Percentiles rank a stretch among this genome's conserved stretches.
Evolutionary conservation across 345 rosid species (phyloP).

Genomic region (Aquilaria yunnanensis): DNA sequence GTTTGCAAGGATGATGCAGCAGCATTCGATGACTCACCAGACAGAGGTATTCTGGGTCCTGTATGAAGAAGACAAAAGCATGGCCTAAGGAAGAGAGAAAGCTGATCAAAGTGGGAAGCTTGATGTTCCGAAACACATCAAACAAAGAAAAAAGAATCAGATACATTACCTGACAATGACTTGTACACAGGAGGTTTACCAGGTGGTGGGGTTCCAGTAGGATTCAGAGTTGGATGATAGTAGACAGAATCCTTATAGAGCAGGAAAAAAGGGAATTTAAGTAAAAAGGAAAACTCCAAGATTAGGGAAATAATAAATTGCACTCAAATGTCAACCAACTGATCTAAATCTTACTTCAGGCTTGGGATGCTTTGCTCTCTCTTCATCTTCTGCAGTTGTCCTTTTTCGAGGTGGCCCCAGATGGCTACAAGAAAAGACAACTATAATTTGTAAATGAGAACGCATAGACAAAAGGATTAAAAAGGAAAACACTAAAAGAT

Average conservation of each 20-base stretch:
- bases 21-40: constrained; percentile 54
- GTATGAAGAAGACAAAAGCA: constrained; percentile 18
- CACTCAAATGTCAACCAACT: constrained; percentile 8
- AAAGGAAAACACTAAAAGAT: constrained; percentile 6
- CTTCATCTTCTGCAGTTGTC: constrained; percentile 83
- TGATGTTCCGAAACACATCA: not conserved
- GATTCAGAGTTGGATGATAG: constrained; percentile 93
- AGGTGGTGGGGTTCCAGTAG: constrained; percentile 98
- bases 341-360: constrained; percentile 61
- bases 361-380: constrained; percentile 64
- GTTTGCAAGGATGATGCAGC: constrained; percentile 50
- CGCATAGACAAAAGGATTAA: constrained; percentile 7
- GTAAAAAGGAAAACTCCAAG: constrained; percentile 12
- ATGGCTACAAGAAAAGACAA: constrained; percentile 59
- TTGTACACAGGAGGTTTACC: constrained; percentile 98
- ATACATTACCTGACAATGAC: constrained; percentile 48
- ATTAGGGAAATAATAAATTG: constrained; percentile 9
- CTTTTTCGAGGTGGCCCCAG: constrained; percentile 75
- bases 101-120: constrained; percentile 4
- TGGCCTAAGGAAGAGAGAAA: constrained; percentile 8
- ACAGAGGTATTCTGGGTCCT: constrained; percentile 81
- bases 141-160: not conserved
- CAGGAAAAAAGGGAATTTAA: constrained; percentile 6
- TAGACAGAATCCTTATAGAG: constrained; percentile 88
- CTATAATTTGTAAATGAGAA: constrained; percentile 20